Percentiles rank a stretch among this genome's conserved stretches.
Conservation (phyloP, 164 flowering plant species). For the Taxillus chinensis region DNA sequence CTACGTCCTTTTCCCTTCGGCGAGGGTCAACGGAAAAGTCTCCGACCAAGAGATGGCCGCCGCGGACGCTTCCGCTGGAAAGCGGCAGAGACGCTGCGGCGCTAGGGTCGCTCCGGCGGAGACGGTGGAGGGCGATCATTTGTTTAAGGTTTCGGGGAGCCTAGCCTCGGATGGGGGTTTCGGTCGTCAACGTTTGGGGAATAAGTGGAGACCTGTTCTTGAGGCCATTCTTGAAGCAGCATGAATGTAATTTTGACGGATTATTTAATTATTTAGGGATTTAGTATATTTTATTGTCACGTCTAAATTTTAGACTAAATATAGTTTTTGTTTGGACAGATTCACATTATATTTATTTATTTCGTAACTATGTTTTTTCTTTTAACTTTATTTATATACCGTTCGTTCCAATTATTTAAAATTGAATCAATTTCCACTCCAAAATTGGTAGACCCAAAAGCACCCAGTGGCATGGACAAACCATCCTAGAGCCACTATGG, state of each 20-base stretch:
- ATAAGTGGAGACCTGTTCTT: conserved; percentile 24
- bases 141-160: neutral
- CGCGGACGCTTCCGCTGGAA: conserved; percentile 8
- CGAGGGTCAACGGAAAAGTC: conserved; percentile 18
- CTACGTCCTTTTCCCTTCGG: conserved; percentile 26
- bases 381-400: too few relatives aligned
- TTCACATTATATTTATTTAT: too few relatives aligned
- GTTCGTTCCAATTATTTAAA: too few relatives aligned
- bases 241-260: neutral
- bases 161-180: neutral
- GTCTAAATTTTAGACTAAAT: too few relatives aligned
- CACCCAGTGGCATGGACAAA: too few relatives aligned
- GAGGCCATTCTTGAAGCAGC: conserved; percentile 25
- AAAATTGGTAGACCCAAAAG: too few relatives aligned
- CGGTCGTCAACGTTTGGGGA: conserved; percentile 6
- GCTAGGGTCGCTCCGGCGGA: conserved; percentile 8
- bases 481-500: too few relatives aligned
- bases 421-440: too few relatives aligned
- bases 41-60: conserved; percentile 24
- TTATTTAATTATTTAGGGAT: too few relatives aligned
- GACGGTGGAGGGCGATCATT: neutral
- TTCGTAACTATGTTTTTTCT: too few relatives aligned
- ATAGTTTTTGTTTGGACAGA: too few relatives aligned
- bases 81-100: neutral
- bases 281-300: too few relatives aligned